Evolutionary conservation across 176 grass and related monocot genomes (phyloP), one percentile per base, ranked within the genome.

Genomic region (Ampelocalamus luodianensis): DNA sequence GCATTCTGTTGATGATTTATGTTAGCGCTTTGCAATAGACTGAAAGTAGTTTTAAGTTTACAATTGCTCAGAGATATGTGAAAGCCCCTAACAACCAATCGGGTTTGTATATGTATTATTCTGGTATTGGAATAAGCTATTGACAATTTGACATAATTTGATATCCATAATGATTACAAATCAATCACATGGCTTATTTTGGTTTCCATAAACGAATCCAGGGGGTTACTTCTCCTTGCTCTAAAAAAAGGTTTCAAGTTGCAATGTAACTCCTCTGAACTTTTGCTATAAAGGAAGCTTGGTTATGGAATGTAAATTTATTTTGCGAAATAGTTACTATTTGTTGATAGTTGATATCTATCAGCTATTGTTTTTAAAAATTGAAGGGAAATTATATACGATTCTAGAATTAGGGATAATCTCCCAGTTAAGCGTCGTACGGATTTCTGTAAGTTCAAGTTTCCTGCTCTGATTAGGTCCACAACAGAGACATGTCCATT

Each of bases 401-500:
- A 59, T 42, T 61, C 16, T 51, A 27, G 54, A 65, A 51, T 80
- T 36, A 55, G 45, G 34, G 67, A 45, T 65, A 23, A 10, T 26
- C 22, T 61, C n/a, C 2, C 14, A n/a, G 49, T 44, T 72, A 65
- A 44, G 14, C 37, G 46, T 53, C 10, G n/a, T 69, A 49, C 10
- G 2, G 17, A 51, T 80, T 45, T 68, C 13, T 70, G 36, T 15
- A 66, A 65, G 34, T 54, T 88, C 12, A 66, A 72, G 6, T 63
- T 78, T 66, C 34, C 38, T 67, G 53, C 22, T 74, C 88, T 88
- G 29, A 77, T 86, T 92, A 99, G 96, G 91, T 99, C 51, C 89
- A 99, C 89, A 99, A 99, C 59, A 90, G 96, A 87, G 96, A 99
- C 43, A 99, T 99, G 90, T 99, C 93, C 55, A 91, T 99, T 87